Percentiles rank a stretch among this genome's conserved stretches.
Evolutionary conservation across 805 yeast genomes (phyloP).

Genomic region (Lipomyces kockii): DNA sequence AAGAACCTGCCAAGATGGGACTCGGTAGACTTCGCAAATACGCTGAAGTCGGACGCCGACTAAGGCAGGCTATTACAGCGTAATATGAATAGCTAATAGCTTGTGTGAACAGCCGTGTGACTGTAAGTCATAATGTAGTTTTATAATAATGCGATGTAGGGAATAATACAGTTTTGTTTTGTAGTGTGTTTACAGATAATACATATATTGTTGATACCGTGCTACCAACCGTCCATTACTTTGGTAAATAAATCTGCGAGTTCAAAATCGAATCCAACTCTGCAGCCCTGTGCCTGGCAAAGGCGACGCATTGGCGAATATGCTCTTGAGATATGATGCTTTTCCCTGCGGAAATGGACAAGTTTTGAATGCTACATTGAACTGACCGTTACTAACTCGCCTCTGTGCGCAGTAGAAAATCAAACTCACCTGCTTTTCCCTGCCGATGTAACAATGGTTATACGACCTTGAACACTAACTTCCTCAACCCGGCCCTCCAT

Average conservation of each 20-base stretch:
- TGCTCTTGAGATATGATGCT: conserved; percentile 11
- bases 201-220: neutral
- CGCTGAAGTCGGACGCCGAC: conserved; percentile 20
- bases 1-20: conserved; percentile 7
- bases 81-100: neutral
- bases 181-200: neutral
- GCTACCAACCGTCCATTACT: neutral
- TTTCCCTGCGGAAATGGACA: conserved; percentile 23
- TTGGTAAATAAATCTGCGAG: neutral
- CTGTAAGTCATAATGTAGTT: neutral
- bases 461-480: conserved; percentile 23
- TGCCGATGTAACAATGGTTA: conserved; percentile 14
- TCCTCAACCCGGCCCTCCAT: conserved; percentile 34
- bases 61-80: neutral
- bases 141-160: neutral
- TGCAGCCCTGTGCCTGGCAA: conserved; percentile 26
- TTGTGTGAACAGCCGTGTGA: neutral
- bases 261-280: conserved; percentile 18
- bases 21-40: conserved; percentile 29
- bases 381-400: neutral
- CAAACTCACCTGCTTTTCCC: neutral
- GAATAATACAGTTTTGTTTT: neutral
- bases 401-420: neutral
- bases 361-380: neutral
- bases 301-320: conserved; percentile 20